Evolutionary conservation across 2,329 filamentous ascomycete species (phyloP).

Genomic region (Sarocladiaceae sp.): DNA sequence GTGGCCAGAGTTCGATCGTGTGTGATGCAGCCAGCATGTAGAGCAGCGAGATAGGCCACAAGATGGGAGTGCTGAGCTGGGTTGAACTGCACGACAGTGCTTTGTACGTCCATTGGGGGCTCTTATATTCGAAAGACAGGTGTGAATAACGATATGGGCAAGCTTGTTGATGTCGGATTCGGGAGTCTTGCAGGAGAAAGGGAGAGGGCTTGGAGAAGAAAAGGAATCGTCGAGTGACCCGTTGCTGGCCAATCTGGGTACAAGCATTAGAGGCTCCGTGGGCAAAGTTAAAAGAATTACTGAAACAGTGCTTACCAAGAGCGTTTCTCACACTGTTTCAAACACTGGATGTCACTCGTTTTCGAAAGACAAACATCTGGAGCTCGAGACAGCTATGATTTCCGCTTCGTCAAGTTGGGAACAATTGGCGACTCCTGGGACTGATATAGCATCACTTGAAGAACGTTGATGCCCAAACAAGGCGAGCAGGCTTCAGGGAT

Average conservation of each 20-base stretch:
- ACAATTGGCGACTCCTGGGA: not conserved
- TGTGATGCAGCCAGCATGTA: conserved; percentile 57
- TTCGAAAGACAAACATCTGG: not conserved
- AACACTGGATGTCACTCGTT: no score
- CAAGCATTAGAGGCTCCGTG: not conserved
- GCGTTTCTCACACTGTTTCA: no score
- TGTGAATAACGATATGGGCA: not conserved
- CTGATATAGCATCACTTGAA: not conserved
- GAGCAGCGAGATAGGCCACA: conserved; percentile 50
- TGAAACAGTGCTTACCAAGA: not conserved
- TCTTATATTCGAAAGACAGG: not conserved
- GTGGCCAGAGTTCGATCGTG: conserved; percentile 52
- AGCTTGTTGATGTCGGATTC: not conserved
- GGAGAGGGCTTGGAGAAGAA: not conserved
- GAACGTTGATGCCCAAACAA: conserved; percentile 8
- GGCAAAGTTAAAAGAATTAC: not conserved
- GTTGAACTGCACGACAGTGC: conserved; percentile 38
- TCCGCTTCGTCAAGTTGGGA: no score
- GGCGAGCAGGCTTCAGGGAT: conserved; percentile 3
- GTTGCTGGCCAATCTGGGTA: not conserved
- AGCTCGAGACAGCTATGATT: no score
- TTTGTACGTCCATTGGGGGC: conserved; percentile 24
- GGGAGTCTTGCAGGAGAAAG: not conserved
- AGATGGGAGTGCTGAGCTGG: conserved; percentile 44
- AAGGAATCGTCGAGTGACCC: not conserved